These are phyloP conservation scores for Hibiscus mutabilis DNA, from an alignment of 345 rosid genomes.

Conservation along the genomic window DNA sequence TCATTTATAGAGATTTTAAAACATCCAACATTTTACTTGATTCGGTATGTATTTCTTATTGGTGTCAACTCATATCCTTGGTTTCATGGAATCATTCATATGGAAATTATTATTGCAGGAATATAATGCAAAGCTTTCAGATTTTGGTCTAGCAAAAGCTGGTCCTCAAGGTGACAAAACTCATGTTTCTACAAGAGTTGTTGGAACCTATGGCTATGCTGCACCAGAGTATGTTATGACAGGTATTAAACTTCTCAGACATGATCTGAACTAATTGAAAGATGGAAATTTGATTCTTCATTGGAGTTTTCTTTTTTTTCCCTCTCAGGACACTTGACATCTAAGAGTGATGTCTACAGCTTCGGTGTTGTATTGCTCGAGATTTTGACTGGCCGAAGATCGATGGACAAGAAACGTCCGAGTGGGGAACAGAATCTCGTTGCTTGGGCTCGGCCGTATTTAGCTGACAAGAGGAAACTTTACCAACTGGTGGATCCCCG, in stretches of 20 bases:
- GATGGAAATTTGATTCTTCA: no score
- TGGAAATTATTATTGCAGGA: slow-evolving; percentile 37
- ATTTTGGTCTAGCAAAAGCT: slow-evolving; percentile 81
- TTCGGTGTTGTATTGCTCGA: slow-evolving; percentile 92
- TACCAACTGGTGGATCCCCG: slow-evolving; percentile 78
- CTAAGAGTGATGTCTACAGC: slow-evolving; percentile 93
- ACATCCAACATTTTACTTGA: slow-evolving; percentile 93
- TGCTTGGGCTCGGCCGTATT: slow-evolving; percentile 82
- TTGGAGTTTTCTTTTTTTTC: no score
- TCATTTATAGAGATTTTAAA: slow-evolving; percentile 93
- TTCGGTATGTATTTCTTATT: slow-evolving; percentile 42
- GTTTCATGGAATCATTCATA: slow-evolving; percentile 8
- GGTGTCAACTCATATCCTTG: not conserved
- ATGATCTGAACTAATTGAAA: no score
- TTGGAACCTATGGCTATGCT: slow-evolving; percentile 83
- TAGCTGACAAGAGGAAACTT: slow-evolving; percentile 73
- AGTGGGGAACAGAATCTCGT: slow-evolving; percentile 86
- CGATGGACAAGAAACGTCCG: slow-evolving; percentile 94
- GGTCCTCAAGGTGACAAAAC: slow-evolving; percentile 87
- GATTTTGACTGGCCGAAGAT: slow-evolving; percentile 87
- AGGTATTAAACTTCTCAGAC: slow-evolving; percentile 22
- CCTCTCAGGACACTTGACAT: slow-evolving; percentile 75
- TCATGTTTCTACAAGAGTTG: slow-evolving; percentile 80
- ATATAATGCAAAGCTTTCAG: slow-evolving; percentile 75
- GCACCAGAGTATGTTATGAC: slow-evolving; percentile 85